Percentiles rank a stretch among this genome's conserved stretches.
Conservation (phyloP, 2,329 filamentous ascomycete genomes). For the Ustilaginoidea virens region DNA sequence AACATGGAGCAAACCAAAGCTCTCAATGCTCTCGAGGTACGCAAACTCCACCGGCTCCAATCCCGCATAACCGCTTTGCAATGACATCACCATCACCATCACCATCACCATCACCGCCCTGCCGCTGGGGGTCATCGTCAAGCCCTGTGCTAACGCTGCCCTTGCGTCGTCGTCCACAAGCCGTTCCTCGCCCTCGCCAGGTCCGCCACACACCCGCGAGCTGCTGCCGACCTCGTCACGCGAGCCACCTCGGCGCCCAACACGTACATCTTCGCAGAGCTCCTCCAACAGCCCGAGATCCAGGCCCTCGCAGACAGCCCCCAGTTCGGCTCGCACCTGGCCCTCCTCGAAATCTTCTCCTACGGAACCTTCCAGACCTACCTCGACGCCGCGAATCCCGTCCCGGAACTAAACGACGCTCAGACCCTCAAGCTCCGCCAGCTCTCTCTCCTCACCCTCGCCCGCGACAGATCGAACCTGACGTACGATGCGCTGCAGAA, state of each 20-base stretch:
- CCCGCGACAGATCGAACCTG: slow-evolving; percentile 50
- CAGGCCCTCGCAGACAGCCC: slow-evolving; percentile 48
- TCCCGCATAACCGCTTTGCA: too few species aligned
- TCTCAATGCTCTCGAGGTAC: slow-evolving; percentile 47
- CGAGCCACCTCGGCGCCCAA: slow-evolving; percentile 81
- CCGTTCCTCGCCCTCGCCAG: slow-evolving; percentile 86
- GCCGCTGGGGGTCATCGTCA: too few species aligned
- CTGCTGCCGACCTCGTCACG: slow-evolving; percentile 70
- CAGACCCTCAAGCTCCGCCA: slow-evolving; percentile 81
- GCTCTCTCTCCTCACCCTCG: slow-evolving; percentile 73
- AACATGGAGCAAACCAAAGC: slow-evolving; percentile 61
- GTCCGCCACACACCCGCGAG: slow-evolving; percentile 68
- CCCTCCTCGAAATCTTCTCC: slow-evolving; percentile 74
- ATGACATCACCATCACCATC: too few species aligned
- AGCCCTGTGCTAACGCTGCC: too few species aligned
- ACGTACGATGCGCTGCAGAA: slow-evolving; percentile 55
- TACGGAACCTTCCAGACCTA: slow-evolving; percentile 82
- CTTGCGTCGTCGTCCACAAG: slow-evolving; percentile 25
- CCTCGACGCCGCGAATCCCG: slow-evolving; percentile 21
- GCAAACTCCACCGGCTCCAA: too few species aligned
- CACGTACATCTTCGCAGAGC: slow-evolving; percentile 86
- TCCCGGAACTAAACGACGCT: slow-evolving; percentile 56
- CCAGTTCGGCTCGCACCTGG: slow-evolving; percentile 49
- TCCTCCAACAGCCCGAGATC: slow-evolving; percentile 69
- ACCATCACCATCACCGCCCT: too few species aligned